Evolutionary conservation across 257 asterid species (phyloP).

Genomic region (Agastache rugosa): DNA sequence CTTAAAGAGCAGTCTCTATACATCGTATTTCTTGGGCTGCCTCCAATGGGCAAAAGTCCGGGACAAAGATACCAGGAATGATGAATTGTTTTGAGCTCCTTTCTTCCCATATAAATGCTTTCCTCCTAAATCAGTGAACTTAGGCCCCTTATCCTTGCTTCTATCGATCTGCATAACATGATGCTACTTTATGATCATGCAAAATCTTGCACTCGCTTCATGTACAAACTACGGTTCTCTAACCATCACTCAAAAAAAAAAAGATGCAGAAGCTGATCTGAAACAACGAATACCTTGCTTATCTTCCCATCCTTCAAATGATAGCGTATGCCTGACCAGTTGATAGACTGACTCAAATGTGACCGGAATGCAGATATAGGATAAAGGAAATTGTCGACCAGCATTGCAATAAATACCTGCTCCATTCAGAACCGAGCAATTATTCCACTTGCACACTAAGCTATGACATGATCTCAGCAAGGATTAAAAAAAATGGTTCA

Average conservation of each 20-base stretch:
- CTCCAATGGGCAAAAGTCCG: constrained; percentile 69
- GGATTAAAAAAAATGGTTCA: constrained; percentile 7
- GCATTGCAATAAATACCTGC: constrained; percentile 94
- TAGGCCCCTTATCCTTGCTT: constrained; percentile 87
- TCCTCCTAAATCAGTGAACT: constrained; percentile 93
- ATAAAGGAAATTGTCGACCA: constrained; percentile 91
- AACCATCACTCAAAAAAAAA: no score
- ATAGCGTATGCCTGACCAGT: constrained; percentile 97
- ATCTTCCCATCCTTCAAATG: constrained; percentile 91
- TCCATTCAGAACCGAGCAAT: constrained; percentile 40
- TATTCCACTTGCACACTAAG: constrained; percentile 31
- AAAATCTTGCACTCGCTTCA: neutral
- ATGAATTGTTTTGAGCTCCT: constrained; percentile 59
- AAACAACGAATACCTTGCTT: constrained; percentile 59
- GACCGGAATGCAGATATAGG: constrained; percentile 93
- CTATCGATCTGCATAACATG: constrained; percentile 77
- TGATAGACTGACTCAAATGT: constrained; percentile 87
- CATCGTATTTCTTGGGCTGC: constrained; percentile 77
- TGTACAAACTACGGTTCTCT: neutral
- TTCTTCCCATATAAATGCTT: constrained; percentile 87
- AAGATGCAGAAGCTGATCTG: constrained; percentile 24
- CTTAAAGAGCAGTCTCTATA: constrained; percentile 47
- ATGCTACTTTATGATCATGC: neutral
- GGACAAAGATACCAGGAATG: constrained; percentile 67
- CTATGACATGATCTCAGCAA: constrained; percentile 24